These are phyloP conservation scores for Lactifluus pinguis DNA, from an alignment of 768 basidiomycete genomes.

Conservation along the genomic window DNA sequence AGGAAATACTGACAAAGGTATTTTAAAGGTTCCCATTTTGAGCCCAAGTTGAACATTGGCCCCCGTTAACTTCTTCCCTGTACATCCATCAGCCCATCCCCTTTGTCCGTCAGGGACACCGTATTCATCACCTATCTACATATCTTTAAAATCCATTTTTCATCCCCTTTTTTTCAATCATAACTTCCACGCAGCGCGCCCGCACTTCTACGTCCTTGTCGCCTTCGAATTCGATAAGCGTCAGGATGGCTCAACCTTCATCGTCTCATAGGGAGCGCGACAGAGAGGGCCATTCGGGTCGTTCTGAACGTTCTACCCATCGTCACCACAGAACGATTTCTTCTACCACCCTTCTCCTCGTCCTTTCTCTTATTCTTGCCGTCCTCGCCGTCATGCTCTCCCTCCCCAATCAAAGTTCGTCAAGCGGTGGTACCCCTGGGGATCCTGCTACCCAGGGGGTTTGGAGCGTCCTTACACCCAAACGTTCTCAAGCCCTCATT, in stretches of 20 bases:
- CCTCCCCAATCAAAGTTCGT: slow-evolving; percentile 49
- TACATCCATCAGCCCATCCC: slow-evolving; percentile 20
- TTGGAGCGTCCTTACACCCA: slow-evolving; percentile 69
- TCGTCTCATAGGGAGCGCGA: slow-evolving; percentile 63
- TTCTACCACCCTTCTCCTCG: slow-evolving; percentile 79
- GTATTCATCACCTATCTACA: slow-evolving; percentile 3
- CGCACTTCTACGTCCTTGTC: slow-evolving; percentile 66
- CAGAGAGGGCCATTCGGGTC: slow-evolving; percentile 43
- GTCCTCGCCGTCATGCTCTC: slow-evolving; percentile 90
- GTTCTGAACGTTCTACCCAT: slow-evolving; percentile 51
- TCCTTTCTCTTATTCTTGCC: slow-evolving; percentile 76
- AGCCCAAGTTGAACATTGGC: slow-evolving; percentile 25
- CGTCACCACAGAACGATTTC: slow-evolving; percentile 83
- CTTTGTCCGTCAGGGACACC: slow-evolving; percentile 20
- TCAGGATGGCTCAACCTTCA: slow-evolving; percentile 83
- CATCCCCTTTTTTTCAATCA: slow-evolving; percentile 27
- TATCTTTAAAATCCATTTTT: background rate
- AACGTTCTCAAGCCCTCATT: slow-evolving; percentile 72
- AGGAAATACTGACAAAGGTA: slow-evolving; percentile 23
- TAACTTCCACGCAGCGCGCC: slow-evolving; percentile 58
- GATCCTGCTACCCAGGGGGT: slow-evolving; percentile 39
- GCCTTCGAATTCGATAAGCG: slow-evolving; percentile 55
- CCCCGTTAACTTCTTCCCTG: slow-evolving; percentile 20
- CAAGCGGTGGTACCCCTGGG: slow-evolving; percentile 24
- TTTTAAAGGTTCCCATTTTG: slow-evolving; percentile 16